These are phyloP conservation scores for Wickerhamomyces tratensis DNA, from an alignment of 805 yeast species.

Conservation along the genomic window DNA sequence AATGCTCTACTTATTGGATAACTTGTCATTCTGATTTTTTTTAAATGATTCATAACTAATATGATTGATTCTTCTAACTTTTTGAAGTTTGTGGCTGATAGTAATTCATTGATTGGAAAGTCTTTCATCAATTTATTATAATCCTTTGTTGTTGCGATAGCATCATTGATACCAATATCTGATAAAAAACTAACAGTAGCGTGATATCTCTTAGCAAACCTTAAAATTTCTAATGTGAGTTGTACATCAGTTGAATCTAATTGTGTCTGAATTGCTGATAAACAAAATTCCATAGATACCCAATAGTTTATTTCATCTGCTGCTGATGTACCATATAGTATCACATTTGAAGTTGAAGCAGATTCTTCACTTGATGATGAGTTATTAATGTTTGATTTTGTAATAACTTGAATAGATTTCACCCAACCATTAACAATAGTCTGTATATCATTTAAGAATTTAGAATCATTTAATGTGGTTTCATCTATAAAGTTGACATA, in stretches of 20 bases:
- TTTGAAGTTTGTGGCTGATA: slow-evolving; percentile 33
- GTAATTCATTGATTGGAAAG: slow-evolving; percentile 55
- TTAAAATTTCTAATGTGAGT: slow-evolving; percentile 49
- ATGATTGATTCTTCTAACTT: slow-evolving; percentile 36
- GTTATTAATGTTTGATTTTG: slow-evolving; percentile 29
- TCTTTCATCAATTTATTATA: slow-evolving; percentile 59
- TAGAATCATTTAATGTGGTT: slow-evolving; percentile 35
- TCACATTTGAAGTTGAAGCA: not conserved
- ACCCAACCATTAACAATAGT: slow-evolving; percentile 67
- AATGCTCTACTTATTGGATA: slow-evolving; percentile 63
- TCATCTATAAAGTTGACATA: slow-evolving; percentile 23
- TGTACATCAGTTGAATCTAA: slow-evolving; percentile 42
- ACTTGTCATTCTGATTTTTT: slow-evolving; percentile 44
- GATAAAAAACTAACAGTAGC: slow-evolving; percentile 64
- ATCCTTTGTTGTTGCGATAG: slow-evolving; percentile 37
- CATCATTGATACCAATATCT: slow-evolving; percentile 58
- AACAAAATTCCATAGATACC: slow-evolving; percentile 58
- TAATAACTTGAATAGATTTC: slow-evolving; percentile 45
- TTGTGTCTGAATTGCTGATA: slow-evolving; percentile 48
- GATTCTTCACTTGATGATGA: slow-evolving; percentile 49
- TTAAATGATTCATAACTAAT: slow-evolving; percentile 50
- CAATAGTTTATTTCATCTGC: slow-evolving; percentile 70
- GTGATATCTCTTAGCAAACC: slow-evolving; percentile 69
- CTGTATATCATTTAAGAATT: slow-evolving; percentile 61
- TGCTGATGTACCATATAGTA: slow-evolving; percentile 12